Percentiles rank a stretch among this genome's conserved stretches.
phyloP scores from a whole-genome alignment of 352 stramenopile species.

The Phytophthora cryptogea region DNA sequence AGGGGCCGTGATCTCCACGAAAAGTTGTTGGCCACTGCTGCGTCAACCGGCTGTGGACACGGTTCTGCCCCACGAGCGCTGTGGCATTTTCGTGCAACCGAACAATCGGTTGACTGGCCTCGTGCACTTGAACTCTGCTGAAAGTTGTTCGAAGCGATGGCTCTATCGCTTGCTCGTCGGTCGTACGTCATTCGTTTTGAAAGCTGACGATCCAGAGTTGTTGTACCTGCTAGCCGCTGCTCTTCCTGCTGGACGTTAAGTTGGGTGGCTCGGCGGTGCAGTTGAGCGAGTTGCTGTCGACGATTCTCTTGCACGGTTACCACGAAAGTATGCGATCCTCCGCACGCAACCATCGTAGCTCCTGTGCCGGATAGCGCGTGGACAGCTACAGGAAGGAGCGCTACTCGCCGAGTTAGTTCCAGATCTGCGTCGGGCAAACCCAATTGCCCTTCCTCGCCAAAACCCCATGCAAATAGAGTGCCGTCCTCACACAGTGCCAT shows the following conservation, averaged over 20 bases:
- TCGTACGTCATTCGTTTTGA: conserved; percentile 13
- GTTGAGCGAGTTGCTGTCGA: conserved; percentile 44
- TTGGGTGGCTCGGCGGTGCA: conserved; percentile 43
- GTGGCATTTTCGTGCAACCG: conserved; percentile 14
- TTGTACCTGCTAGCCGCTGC: conserved; percentile 17
- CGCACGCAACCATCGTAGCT: conserved; percentile 57
- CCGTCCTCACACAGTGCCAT: conserved; percentile 62
- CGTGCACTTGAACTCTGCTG: conserved; percentile 4
- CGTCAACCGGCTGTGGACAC: conserved; percentile 6
- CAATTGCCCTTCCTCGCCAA: conserved; percentile 75
- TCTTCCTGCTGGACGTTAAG: conserved; percentile 38
- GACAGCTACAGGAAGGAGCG: conserved; percentile 51
- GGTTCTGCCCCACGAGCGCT: conserved; percentile 27
- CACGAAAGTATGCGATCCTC: conserved; percentile 65
- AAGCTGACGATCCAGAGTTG: conserved; percentile 4
- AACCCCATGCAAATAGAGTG: conserved; percentile 65
- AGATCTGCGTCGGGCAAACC: conserved; percentile 49
- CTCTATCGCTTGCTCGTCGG: conserved; percentile 2
- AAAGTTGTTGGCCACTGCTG: conserved; percentile 24
- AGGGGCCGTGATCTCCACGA: conserved; percentile 57
- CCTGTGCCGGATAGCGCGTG: conserved; percentile 59
- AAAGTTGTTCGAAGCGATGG: neutral
- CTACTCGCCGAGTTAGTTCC: conserved; percentile 42
- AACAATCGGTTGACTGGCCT: neutral
- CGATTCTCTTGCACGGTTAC: conserved; percentile 66